These are phyloP conservation scores for Cucurbita maxima DNA, from an alignment of 306 rosid genomes.

Conservation along the genomic window DNA sequence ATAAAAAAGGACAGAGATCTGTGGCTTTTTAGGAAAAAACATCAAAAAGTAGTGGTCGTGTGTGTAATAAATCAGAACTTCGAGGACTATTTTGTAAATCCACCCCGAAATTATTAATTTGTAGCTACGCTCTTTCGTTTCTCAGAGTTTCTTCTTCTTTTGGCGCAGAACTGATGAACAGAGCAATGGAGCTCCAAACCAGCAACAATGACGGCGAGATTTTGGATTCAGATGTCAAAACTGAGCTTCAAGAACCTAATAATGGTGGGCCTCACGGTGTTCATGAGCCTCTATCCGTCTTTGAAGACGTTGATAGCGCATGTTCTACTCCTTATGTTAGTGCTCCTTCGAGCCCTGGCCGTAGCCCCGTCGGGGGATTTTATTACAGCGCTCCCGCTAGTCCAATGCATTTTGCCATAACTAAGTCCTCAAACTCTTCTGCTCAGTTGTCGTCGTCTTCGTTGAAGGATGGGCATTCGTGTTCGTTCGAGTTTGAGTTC, in stretches of 20 bases:
- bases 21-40: conserved; percentile 1
- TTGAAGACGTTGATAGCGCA: conserved; percentile 58
- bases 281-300: conserved; percentile 1
- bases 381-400: conserved; percentile 95
- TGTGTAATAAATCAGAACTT: neutral
- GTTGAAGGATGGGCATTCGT: conserved; percentile 5
- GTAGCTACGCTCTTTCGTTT: neutral
- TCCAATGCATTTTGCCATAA: conserved; percentile 66
- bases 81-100: conserved; percentile 3
- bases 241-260: conserved; percentile 12
- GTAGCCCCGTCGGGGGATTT: conserved; percentile 39
- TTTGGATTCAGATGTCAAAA: conserved; percentile 2
- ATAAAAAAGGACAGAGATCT: neutral
- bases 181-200: conserved; percentile 34
- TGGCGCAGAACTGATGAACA: neutral
- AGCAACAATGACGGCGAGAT: conserved; percentile 15
- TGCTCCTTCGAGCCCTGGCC: conserved; percentile 92
- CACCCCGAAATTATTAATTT: neutral
- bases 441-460: conserved; percentile 10
- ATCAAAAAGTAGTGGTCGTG: neutral
- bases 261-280: conserved; percentile 17
- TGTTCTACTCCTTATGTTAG: conserved; percentile 94
- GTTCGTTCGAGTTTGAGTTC: conserved; percentile 74
- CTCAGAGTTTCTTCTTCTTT: neutral
- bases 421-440: conserved; percentile 15